Conservation (phyloP, 139 green algal genomes). For the Helicosporidium sp. region DNA sequence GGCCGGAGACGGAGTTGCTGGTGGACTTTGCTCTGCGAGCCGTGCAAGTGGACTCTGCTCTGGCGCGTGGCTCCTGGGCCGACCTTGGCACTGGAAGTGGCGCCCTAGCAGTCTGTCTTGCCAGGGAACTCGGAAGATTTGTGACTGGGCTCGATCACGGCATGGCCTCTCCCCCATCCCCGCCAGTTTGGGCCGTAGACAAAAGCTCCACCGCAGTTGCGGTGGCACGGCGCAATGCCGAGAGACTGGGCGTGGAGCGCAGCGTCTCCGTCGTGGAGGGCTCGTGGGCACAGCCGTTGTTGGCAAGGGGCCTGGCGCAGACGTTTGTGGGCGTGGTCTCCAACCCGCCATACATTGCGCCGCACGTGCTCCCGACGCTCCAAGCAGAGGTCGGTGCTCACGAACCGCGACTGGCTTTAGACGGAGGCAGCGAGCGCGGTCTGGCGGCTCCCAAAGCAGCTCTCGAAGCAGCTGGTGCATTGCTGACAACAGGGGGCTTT, state of each 20-base stretch:
- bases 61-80: slow-evolving; percentile 37
- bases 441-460: slow-evolving; percentile 35
- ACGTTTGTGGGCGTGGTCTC: slow-evolving; percentile 60
- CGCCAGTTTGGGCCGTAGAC: slow-evolving; percentile 56
- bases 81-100: slow-evolving; percentile 83
- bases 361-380: slow-evolving; percentile 32
- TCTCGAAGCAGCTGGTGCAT: slow-evolving; percentile 15
- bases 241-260: slow-evolving; percentile 4
- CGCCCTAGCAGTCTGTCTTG: slow-evolving; percentile 57
- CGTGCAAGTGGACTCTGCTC: slow-evolving; percentile 4
- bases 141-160: too few relatives aligned
- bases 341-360: slow-evolving; percentile 85
- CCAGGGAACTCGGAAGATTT: slow-evolving; percentile 34
- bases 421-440: slow-evolving; percentile 50
- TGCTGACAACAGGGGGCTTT: slow-evolving; percentile 38
- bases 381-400: slow-evolving; percentile 36
- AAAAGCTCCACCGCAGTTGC: slow-evolving; percentile 23
- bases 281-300: slow-evolving; percentile 51
- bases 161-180: not conserved
- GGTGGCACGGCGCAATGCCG: slow-evolving; percentile 37
- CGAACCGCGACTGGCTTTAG: slow-evolving; percentile 60
- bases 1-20: slow-evolving; percentile 78
- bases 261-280: slow-evolving; percentile 28
- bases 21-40: slow-evolving; percentile 41
- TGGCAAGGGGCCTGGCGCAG: slow-evolving; percentile 3